Conservation (phyloP, 1,284 basidiomycete genomes). For the Leccinum huronense region DNA sequence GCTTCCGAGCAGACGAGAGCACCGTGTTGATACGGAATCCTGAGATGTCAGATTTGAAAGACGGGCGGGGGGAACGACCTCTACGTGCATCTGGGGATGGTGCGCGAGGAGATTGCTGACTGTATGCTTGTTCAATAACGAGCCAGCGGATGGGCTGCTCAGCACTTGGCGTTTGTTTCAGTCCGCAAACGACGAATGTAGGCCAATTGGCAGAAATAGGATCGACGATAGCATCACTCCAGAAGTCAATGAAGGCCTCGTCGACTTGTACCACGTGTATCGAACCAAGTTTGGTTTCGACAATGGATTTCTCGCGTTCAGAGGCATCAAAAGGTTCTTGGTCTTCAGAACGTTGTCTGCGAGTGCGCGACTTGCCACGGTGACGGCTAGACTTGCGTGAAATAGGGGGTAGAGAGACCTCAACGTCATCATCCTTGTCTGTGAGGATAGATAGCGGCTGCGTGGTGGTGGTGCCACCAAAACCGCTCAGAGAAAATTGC, state of each 20-base stretch:
- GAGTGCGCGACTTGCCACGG: constrained; percentile 24
- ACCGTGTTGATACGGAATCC: constrained; percentile 38
- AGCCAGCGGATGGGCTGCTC: constrained; percentile 50
- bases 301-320: constrained; percentile 25
- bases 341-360: constrained; percentile 27
- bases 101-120: constrained; percentile 24
- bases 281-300: constrained; percentile 38
- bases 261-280: constrained; percentile 59
- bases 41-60: constrained; percentile 45
- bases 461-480: constrained; percentile 46
- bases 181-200: constrained; percentile 62
- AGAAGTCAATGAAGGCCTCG: constrained; percentile 77
- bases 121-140: constrained; percentile 60
- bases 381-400: constrained; percentile 25
- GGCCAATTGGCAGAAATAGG: constrained; percentile 63
- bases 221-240: constrained; percentile 67
- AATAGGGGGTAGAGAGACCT: constrained; percentile 49
- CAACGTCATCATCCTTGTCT: constrained; percentile 55
- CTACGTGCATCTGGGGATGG: constrained; percentile 30
- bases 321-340: constrained; percentile 2
- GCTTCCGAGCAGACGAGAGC: constrained; percentile 49
- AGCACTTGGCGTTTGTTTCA: constrained; percentile 40
- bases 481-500: constrained; percentile 62
- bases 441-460: constrained; percentile 55
- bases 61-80: constrained; percentile 50